phyloP scores from a whole-genome alignment of 169 alveolate species.

The Plasmodium inui region DNA sequence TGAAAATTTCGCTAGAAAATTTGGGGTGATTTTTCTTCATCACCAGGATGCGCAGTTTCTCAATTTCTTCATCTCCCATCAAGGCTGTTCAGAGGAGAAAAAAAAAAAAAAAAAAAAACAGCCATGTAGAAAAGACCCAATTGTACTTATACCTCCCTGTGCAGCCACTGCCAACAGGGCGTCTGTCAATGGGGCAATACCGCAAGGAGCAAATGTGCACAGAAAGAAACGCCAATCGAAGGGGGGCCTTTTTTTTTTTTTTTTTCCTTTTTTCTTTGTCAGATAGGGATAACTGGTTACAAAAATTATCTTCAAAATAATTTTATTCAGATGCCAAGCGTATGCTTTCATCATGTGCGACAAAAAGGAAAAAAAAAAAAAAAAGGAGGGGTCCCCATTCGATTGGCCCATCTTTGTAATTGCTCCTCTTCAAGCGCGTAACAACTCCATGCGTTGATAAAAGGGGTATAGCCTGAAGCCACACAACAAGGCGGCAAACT shows the following conservation, averaged over 20 bases:
- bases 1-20: conserved; percentile 38
- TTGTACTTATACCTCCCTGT: background rate
- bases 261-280: conserved; percentile 29
- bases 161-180: background rate
- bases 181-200: background rate
- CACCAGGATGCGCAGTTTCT: background rate
- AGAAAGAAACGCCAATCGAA: background rate
- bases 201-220: background rate
- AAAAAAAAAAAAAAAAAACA: background rate
- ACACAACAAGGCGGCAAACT: too few species aligned
- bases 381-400: background rate
- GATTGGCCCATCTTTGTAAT: background rate
- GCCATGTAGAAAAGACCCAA: too few species aligned
- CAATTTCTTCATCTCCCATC: conserved; percentile 23
- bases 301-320: conserved; percentile 64
- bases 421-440: background rate
- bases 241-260: background rate
- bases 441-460: background rate
- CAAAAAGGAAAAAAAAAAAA: conserved; percentile 10
- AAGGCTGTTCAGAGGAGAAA: conserved; percentile 4
- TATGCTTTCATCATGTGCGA: conserved; percentile 56
- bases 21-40: conserved; percentile 43
- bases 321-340: conserved; percentile 76
- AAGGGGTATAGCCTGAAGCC: background rate
- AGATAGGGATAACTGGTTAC: conserved; percentile 76